phyloP scores from a whole-genome alignment of 805 yeast genomes.

The Candida caryicola region DNA sequence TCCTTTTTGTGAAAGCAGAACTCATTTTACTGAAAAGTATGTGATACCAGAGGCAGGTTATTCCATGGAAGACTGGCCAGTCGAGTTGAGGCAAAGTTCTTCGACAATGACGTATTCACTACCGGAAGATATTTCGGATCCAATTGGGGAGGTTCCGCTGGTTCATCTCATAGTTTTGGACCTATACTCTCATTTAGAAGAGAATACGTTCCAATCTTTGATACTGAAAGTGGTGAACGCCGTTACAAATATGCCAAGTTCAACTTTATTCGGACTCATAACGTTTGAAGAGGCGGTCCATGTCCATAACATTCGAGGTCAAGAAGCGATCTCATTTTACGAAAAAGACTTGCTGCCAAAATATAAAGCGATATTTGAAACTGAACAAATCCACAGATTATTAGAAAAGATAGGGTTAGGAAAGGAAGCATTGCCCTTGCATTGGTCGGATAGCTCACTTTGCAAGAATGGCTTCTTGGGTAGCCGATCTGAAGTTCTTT shows the following conservation, averaged over 20 bases:
- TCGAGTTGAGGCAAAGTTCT: slow-evolving; percentile 24
- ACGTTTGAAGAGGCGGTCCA: slow-evolving; percentile 28
- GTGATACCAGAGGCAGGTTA: slow-evolving; percentile 12
- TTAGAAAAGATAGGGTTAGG: slow-evolving; percentile 5
- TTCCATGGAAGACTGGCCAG: slow-evolving; percentile 22
- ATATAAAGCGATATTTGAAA: slow-evolving; percentile 5
- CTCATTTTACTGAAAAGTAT: slow-evolving; percentile 20
- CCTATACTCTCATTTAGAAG: slow-evolving; percentile 23
- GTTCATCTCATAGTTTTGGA: slow-evolving; percentile 28
- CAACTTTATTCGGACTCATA: slow-evolving; percentile 21
- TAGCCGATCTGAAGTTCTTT: not conserved
- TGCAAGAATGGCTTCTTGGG: not conserved
- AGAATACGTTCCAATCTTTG: slow-evolving; percentile 14
- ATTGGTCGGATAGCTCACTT: slow-evolving; percentile 11
- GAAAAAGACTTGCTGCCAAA: not conserved
- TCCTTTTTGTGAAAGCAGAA: slow-evolving; percentile 30
- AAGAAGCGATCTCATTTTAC: not conserved
- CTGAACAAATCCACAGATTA: slow-evolving; percentile 1
- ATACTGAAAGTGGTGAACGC: slow-evolving; percentile 12
- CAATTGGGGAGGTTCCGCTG: slow-evolving; percentile 7
- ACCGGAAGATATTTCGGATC: slow-evolving; percentile 23
- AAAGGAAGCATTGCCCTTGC: slow-evolving; percentile 1
- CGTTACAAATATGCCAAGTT: slow-evolving; percentile 16
- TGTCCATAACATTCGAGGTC: slow-evolving; percentile 16
- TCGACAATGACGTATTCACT: slow-evolving; percentile 31